phyloP scores from a whole-genome alignment of 2,329 filamentous ascomycete genomes.

The Penicillium occitanis region DNA sequence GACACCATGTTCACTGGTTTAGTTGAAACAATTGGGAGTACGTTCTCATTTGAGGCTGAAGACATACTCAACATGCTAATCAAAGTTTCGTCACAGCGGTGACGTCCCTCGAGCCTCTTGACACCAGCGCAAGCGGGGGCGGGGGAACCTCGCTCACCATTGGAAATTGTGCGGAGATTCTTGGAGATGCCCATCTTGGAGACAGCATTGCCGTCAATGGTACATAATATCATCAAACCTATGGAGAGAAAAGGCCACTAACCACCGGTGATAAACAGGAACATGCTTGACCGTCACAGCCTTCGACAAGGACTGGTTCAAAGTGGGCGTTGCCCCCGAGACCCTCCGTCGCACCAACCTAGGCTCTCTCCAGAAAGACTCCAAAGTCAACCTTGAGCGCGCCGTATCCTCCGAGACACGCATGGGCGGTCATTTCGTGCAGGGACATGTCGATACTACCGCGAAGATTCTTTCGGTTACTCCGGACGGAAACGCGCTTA shows the following conservation, averaged over 20 bases:
- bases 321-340: conserved; percentile 90
- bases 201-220: conserved; percentile 96
- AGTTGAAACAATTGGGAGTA: conserved; percentile 89
- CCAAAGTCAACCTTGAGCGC: conserved; percentile 86
- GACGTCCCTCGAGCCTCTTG: conserved; percentile 74
- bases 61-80: conserved; percentile 34
- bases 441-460: conserved; percentile 92
- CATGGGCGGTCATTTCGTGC: conserved; percentile 98
- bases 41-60: conserved; percentile 36
- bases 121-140: conserved; percentile 66
- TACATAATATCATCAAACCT: conserved; percentile 20
- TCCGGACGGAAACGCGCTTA: conserved; percentile 86
- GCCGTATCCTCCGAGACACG: conserved; percentile 87
- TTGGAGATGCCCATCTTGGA: conserved; percentile 78
- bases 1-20: conserved; percentile 91
- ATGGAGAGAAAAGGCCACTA: too few relatives aligned
- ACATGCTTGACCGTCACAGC: conserved; percentile 91
- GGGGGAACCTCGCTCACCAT: conserved; percentile 91
- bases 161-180: conserved; percentile 69
- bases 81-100: conserved; percentile 63
- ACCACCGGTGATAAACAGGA: conserved; percentile 37
- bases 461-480: conserved; percentile 71
- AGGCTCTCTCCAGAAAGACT: conserved; percentile 65
- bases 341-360: conserved; percentile 94
- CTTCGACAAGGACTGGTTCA: conserved; percentile 67